phyloP scores from a whole-genome alignment of 2,329 filamentous ascomycete genomes.

The Verticillium albo-atrum region DNA sequence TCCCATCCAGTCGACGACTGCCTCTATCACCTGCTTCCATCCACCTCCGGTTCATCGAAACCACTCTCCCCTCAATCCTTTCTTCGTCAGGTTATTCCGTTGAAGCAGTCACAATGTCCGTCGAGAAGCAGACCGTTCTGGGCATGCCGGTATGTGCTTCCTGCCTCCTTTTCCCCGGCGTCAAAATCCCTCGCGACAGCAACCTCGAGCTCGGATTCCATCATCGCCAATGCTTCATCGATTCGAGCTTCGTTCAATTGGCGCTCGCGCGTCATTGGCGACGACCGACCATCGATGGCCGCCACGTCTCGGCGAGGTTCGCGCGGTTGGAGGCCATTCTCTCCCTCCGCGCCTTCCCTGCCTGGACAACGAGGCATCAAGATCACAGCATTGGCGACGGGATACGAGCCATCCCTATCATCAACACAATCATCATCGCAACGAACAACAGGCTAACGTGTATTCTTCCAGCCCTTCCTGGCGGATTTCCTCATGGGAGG shows the following conservation, averaged over 20 bases:
- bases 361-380: neutral
- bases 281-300: slow-evolving; percentile 1
- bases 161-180: slow-evolving; percentile 8
- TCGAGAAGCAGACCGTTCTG: slow-evolving; percentile 53
- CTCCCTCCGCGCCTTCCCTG: neutral
- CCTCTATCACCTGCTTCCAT: slow-evolving; percentile 37
- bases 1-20: slow-evolving; percentile 38
- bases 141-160: slow-evolving; percentile 60
- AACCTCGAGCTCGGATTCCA: slow-evolving; percentile 11
- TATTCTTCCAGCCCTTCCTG: slow-evolving; percentile 69
- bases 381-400: slow-evolving; percentile 8
- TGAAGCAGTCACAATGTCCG: slow-evolving; percentile 49
- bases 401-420: neutral
- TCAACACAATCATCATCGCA: neutral
- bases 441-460: neutral
- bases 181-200: slow-evolving; percentile 21
- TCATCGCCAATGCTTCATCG: slow-evolving; percentile 8
- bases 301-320: neutral
- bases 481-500: slow-evolving; percentile 99
- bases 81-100: slow-evolving; percentile 38
- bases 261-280: neutral
- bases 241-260: neutral
- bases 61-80: slow-evolving; percentile 58
- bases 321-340: neutral
- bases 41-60: slow-evolving; percentile 20